Evolutionary conservation across 192 early-diverging fungal species (phyloP).

Genomic region (Lunasporangiospora selenospora): DNA sequence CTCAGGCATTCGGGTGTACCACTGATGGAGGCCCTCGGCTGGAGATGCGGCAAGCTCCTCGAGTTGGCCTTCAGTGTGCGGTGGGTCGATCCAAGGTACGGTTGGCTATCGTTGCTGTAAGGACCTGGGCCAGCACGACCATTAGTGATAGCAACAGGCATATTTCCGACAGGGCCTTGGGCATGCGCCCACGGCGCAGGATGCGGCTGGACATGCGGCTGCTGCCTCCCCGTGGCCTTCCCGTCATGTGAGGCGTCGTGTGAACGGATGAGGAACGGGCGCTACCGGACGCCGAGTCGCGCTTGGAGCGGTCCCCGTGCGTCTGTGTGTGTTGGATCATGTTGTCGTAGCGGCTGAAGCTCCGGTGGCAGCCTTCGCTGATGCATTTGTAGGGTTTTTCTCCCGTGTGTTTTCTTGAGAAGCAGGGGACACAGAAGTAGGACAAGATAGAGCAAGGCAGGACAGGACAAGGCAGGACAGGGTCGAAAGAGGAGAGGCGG

Average conservation of each 20-base stretch:
- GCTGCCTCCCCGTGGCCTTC: slow-evolving; percentile 28
- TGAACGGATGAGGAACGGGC: slow-evolving; percentile 35
- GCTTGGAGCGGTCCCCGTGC: slow-evolving; percentile 49
- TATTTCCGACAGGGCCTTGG: too few relatives aligned
- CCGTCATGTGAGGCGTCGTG: slow-evolving; percentile 16
- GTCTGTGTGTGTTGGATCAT: slow-evolving; percentile 77
- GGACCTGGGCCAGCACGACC: too few relatives aligned
- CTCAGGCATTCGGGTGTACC: slow-evolving; percentile 9
- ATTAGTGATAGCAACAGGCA: too few relatives aligned
- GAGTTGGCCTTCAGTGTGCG: slow-evolving; percentile 39
- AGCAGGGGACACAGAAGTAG: background rate
- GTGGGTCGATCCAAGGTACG: too few relatives aligned
- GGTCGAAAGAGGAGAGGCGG: background rate
- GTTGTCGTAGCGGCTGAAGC: slow-evolving; percentile 75
- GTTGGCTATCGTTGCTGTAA: too few relatives aligned
- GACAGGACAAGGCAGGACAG: background rate
- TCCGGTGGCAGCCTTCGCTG: slow-evolving; percentile 58
- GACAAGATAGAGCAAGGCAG: background rate
- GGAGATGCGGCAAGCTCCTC: slow-evolving; percentile 33
- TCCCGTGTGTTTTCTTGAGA: slow-evolving; percentile 38
- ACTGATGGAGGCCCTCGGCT: slow-evolving; percentile 16
- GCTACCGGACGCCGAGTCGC: slow-evolving; percentile 22
- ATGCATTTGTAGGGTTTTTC: slow-evolving; percentile 72
- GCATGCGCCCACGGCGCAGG: slow-evolving; percentile 13
- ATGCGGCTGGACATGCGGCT: slow-evolving; percentile 11